Evolutionary conservation across 2,329 filamentous ascomycete genomes (phyloP).

Genomic region (Parascedosporium putredinis): DNA sequence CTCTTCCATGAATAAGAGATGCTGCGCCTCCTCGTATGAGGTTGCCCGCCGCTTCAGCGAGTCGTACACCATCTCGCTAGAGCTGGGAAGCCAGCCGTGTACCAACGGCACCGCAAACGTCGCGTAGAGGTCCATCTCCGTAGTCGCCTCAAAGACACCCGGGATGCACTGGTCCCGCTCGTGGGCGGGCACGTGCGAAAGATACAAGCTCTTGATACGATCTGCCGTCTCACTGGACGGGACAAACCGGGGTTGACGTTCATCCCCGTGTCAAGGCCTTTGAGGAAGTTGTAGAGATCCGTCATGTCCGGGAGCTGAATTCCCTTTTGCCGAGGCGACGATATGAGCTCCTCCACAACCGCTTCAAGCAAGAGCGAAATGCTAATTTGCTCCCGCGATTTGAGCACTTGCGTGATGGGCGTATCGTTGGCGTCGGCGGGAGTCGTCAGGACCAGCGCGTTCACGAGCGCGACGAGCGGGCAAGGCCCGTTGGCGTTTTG

Average conservation of each 20-base stretch:
- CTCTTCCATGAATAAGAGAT: constrained; percentile 78
- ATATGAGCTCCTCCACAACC: constrained; percentile 88
- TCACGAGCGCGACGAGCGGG: constrained; percentile 84
- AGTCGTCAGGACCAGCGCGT: constrained; percentile 78
- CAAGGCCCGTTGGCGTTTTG: constrained; percentile 95
- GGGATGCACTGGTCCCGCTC: constrained; percentile 36
- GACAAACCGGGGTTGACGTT: constrained; percentile 88
- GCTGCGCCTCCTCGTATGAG: constrained; percentile 87
- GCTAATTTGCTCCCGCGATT: constrained; percentile 77
- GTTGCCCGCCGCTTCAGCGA: constrained; percentile 66
- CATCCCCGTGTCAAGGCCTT: constrained; percentile 89
- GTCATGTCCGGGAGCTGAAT: constrained; percentile 72
- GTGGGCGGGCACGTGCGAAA: constrained; percentile 40
- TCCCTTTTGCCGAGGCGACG: constrained; percentile 52
- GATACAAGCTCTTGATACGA: constrained; percentile 39
- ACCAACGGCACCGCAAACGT: constrained; percentile 82
- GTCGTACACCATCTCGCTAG: constrained; percentile 52
- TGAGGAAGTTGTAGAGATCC: constrained; percentile 78
- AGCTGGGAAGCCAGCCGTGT: constrained; percentile 82
- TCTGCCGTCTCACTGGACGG: constrained; percentile 38
- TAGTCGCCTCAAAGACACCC: constrained; percentile 77
- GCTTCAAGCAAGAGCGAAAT: constrained; percentile 77
- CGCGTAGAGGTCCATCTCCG: constrained; percentile 82
- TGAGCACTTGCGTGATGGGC: constrained; percentile 65
- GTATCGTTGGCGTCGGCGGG: constrained; percentile 52